Base-by-base conservation (phyloP, 2,329 filamentous ascomycete species). In the Periconia sp. region DNA sequence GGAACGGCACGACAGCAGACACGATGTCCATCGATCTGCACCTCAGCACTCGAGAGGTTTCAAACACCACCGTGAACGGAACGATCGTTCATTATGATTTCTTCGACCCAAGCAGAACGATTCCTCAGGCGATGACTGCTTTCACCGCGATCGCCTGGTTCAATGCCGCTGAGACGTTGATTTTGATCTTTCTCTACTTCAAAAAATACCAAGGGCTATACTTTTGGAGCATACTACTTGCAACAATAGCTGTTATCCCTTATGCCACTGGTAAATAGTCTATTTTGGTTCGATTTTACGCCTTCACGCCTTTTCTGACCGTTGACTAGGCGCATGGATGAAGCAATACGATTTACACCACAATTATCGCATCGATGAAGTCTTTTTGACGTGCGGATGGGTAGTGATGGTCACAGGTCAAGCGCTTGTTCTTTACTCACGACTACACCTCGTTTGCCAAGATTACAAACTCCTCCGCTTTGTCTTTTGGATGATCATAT, bases 361-460 rank as follows among this genome's bases (percentile, higher is more conserved):
- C 50, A 20, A 30, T 11, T 43, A 41, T 43, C 20, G 15, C 20
- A 10, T 42, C 37, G 41, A 49, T 14, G 47, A 43, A 33, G 40
- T 40, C 19, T 13, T 49, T 3, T 27, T 43, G 14, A 41, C 31
- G 11, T 33, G 61, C 2, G 62, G 82, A 8, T 81, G 83, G 79
- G 79, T 79, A 63, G 62, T 71, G 2, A 85, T 86, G 81, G 80
- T 86, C 0, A 84, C 82, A 0, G 84, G 84, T 0, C 82, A 85
- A 62, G 78, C 79, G 0, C 54, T 86, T 14, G 84, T 87, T 1
- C 71, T 87, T 0, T 87, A 83, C 69, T 86, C 83, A 1, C 77
- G 84, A 2, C 74, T 87, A 0, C 82, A 86, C 62, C 73, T 87
- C 1, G 76, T 87, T 7, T 65, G 83, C 9, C 76, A 54, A 47